Evolutionary conservation across 2,329 filamentous ascomycete species (phyloP), one percentile per base, ranked within the genome.

Genomic region (Fusarium acutatum): DNA sequence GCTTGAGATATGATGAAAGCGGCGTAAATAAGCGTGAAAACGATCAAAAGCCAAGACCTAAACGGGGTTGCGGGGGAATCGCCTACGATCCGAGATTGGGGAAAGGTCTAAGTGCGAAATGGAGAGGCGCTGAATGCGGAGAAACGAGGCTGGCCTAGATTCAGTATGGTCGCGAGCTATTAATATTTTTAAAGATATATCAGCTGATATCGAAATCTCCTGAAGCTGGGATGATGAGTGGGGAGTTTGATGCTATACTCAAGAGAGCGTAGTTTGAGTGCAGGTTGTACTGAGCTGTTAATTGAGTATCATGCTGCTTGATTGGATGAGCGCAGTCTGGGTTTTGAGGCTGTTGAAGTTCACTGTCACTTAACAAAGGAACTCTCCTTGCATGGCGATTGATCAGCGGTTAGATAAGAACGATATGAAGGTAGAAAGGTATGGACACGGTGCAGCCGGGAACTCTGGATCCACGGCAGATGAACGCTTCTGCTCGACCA

Each of bases 1-100:
- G 24, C 47, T 50, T 35, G n/a, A 6, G 4, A 15, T 30, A 65
- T 66, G 63, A 66, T 64, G 63, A 47, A 66, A 66, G 63, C 22
- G 60, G 60, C 63, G 60, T 5, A 30, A 59, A 20, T 8, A 49
- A 35, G 56, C 41, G n/a, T 37, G 24, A 5, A 28, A 32, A 34
- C 2, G 8, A 26, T 46, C 14, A 17, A 47, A 20, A 11, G 38
- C 54, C 30, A 34, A 35, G 54, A 32, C n/a, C 4, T 26, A 10
- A 37, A n/a, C 2, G 20, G 18, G 24, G 14, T 26, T 17, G 54
- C 38, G 30, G 54, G 54, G 54, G 14, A n/a, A 11, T 49, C 24
- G 28, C 13, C 54, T 28, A 28, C 12, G 11, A 24, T 18, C 24
- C 14, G 30, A 49, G n/a, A 35, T 58, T 58, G 54, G 54, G 30